Evolutionary conservation across 805 yeast genomes (phyloP), one percentile per base, ranked within the genome.

Genomic region (Kodamaea sagamina): DNA sequence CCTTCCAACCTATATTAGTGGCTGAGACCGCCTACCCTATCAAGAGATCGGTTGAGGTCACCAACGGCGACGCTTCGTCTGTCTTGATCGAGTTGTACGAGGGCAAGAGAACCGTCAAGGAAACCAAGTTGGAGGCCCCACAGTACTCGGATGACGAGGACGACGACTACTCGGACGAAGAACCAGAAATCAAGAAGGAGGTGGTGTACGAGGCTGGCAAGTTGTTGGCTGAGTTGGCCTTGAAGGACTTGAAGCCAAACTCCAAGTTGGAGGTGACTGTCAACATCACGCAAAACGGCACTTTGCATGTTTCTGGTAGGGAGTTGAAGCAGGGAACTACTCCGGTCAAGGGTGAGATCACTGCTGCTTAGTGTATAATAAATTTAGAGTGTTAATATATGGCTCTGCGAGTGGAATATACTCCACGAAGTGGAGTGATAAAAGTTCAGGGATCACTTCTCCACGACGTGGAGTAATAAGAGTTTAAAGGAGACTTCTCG

Each of bases 21-120:
- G 78, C 82, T 40, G 92, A 89, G 71, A 87, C 98, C 42, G 87
- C 97, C 21, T 82, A 82, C 66, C 99, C 99, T 53, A 86, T 88
- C 60, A 86, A 88, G 69, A 86, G 84, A 68, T 71, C 88, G 11
- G 56, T 86, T 48, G 71, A 79, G 40, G 75, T 92, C 54, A 74
- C 78, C 51, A 78, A 80, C 55, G 82, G 83, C 40, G 77, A 73
- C 36, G 82, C 76, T 40, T 75, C 82, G 46, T 53, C 63, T 18
- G 86, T 81, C 32, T 69, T 81, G 42, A 65, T 93, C 48, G 82
- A 83, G 61, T 77, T 93, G 51, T 83, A 76, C 65, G 97, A 90
- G 71, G 96, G 93, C 66, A 84, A 84, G 65, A 79, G 90, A 61
- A 79, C 86, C 55, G 73, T 90, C 55, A 82, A 84, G 70, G 95